A percentile compares a stretch with the other conserved stretches of the same genome.
Evolutionary conservation across 75 land plant species (phyloP).

Genomic region (Selaginella tamariscina): DNA sequence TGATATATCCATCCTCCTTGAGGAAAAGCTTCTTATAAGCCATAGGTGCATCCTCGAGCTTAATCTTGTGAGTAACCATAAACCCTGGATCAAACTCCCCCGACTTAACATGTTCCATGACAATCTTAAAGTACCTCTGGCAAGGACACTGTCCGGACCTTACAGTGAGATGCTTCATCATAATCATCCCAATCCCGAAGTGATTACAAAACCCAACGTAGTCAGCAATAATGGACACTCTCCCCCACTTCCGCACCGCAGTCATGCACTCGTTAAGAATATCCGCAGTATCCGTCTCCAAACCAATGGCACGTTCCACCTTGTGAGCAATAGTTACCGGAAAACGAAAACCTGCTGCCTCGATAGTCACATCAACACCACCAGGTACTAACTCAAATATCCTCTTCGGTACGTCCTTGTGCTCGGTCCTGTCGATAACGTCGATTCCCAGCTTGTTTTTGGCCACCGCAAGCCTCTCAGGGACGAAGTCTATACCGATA

Average conservation of each 20-base stretch:
- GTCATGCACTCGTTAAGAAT: neutral
- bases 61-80: constrained; percentile 15
- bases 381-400: neutral
- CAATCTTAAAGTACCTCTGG: constrained; percentile 19
- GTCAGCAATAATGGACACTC: constrained; percentile 10
- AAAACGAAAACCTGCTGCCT: neutral
- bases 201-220: constrained; percentile 15
- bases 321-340: neutral
- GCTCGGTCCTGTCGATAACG: neutral
- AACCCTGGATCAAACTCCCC: constrained; percentile 20
- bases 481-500: neutral
- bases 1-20: constrained; percentile 19
- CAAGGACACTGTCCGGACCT: constrained; percentile 21
- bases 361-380: neutral
- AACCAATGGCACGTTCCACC: neutral
- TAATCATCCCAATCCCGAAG: constrained; percentile 19
- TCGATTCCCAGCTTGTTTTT: neutral
- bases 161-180: constrained; percentile 21
- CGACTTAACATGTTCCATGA: constrained; percentile 14
- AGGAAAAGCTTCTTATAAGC: constrained; percentile 15
- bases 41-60: constrained; percentile 19
- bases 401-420: neutral
- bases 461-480: neutral
- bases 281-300: neutral
- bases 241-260: neutral